A percentile compares a stretch with the other conserved stretches of the same genome.
Conservation (phyloP, 208 protist genomes). For the Porcisia deanei region DNA sequence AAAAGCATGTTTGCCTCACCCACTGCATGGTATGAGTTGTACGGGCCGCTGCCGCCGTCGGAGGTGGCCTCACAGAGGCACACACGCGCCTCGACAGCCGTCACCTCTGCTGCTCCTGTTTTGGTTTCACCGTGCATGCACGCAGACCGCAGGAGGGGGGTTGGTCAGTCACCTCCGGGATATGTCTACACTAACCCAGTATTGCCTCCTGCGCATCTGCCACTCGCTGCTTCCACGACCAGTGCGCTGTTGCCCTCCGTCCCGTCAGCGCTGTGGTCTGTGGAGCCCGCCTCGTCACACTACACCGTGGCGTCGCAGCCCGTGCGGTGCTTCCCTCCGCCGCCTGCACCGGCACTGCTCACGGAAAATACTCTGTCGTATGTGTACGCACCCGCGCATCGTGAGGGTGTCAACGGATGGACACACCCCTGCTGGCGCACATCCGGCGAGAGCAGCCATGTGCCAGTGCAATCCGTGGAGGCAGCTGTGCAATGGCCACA, state of each 20-base stretch:
- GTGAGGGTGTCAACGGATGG: background rate
- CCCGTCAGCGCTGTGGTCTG: conserved; percentile 12
- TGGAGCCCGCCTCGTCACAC: background rate
- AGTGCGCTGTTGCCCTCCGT: background rate
- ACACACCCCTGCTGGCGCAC: background rate
- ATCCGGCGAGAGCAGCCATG: background rate
- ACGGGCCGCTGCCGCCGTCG: background rate
- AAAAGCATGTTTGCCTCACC: conserved; percentile 11
- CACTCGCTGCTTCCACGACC: background rate
- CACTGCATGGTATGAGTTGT: conserved; percentile 13
- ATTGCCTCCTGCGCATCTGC: background rate
- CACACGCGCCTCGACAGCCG: background rate
- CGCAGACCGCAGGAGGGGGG: background rate
- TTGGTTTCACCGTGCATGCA: background rate
- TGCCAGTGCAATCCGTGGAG: background rate
- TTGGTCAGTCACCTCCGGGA: background rate
- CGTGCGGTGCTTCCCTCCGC: conserved; percentile 15
- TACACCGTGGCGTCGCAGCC: conserved; percentile 20
- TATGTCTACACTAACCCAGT: background rate
- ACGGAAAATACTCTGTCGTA: background rate
- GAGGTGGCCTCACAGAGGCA: background rate
- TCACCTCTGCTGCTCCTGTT: background rate
- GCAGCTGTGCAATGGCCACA: background rate
- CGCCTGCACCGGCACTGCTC: background rate
- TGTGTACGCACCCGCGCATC: background rate